Evolutionary conservation across 2,329 filamentous ascomycete species (phyloP).

Genomic region (Fusarium chuoi): DNA sequence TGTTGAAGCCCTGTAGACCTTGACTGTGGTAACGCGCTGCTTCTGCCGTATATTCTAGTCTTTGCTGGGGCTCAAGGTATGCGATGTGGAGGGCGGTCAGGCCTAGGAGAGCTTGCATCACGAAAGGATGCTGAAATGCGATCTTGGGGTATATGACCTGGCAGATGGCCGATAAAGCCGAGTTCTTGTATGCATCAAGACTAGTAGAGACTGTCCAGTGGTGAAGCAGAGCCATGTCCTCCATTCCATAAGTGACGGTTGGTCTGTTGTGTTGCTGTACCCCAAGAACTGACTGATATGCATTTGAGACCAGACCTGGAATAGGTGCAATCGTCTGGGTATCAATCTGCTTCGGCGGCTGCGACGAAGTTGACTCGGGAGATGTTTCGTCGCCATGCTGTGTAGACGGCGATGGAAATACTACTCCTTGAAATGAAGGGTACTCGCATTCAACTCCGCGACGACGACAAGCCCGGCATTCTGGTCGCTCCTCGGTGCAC

Average conservation of each 20-base stretch:
- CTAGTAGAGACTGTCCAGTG: constrained; percentile 1
- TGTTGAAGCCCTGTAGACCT: not conserved
- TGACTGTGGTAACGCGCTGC: not conserved
- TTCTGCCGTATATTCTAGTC: not conserved
- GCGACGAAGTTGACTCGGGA: not conserved
- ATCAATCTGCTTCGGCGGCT: not conserved
- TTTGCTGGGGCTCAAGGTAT: not conserved
- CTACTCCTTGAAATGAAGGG: not conserved
- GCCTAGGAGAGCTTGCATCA: not conserved
- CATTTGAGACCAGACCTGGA: not conserved
- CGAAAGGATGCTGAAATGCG: not conserved
- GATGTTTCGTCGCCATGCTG: not conserved
- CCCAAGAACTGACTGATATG: not conserved
- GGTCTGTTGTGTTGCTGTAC: not conserved
- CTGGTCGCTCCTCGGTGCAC: not conserved
- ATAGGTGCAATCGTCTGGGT: not conserved
- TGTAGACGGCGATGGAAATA: not conserved
- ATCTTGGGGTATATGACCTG: not conserved
- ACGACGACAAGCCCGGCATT: constrained; percentile 2
- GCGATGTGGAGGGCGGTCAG: not conserved
- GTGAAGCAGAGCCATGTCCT: constrained; percentile 3
- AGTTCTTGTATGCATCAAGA: constrained; percentile 5
- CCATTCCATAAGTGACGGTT: not conserved
- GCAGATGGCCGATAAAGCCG: not conserved
- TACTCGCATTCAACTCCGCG: constrained; percentile 8